A percentile compares a stretch with the other conserved stretches of the same genome.
These are phyloP conservation scores for Candida anglica DNA, from an alignment of 805 yeast species.

Conservation along the genomic window DNA sequence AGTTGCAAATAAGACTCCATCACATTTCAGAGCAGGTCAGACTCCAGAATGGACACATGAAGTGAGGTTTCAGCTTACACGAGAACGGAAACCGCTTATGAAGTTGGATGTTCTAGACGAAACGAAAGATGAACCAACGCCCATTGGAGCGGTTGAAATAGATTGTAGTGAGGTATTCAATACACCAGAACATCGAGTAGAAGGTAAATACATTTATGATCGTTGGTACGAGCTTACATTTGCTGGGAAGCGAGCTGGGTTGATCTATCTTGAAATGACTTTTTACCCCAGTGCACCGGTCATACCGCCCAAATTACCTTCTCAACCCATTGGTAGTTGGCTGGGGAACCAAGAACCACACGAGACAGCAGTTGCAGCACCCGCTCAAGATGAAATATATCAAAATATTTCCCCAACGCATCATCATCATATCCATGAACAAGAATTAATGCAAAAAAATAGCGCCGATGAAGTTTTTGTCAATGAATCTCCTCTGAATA, in stretches of 20 bases:
- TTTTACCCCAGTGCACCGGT: slow-evolving; percentile 64
- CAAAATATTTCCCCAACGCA: too few relatives aligned
- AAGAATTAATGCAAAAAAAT: too few relatives aligned
- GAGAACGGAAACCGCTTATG: slow-evolving; percentile 60
- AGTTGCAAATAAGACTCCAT: slow-evolving; percentile 72
- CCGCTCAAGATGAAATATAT: not conserved
- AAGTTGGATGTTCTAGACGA: slow-evolving; percentile 80
- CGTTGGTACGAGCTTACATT: slow-evolving; percentile 73
- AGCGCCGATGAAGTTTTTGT: too few relatives aligned
- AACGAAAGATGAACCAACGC: slow-evolving; percentile 77
- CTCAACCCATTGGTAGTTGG: too few relatives aligned
- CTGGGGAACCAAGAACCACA: too few relatives aligned
- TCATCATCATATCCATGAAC: too few relatives aligned
- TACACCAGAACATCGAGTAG: slow-evolving; percentile 38
- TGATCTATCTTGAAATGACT: slow-evolving; percentile 85
- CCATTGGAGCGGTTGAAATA: slow-evolving; percentile 78
- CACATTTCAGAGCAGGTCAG: slow-evolving; percentile 87
- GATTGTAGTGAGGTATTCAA: slow-evolving; percentile 72
- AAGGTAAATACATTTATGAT: slow-evolving; percentile 73
- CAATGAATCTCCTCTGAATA: too few relatives aligned
- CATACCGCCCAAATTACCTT: slow-evolving; percentile 34
- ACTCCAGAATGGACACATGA: slow-evolving; percentile 86
- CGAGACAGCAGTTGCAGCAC: not conserved
- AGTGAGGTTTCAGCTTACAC: slow-evolving; percentile 59
- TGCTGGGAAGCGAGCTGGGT: slow-evolving; percentile 79